phyloP scores from a whole-genome alignment of 2,329 filamentous ascomycete genomes.

The Neofusicoccum umdonicola region DNA sequence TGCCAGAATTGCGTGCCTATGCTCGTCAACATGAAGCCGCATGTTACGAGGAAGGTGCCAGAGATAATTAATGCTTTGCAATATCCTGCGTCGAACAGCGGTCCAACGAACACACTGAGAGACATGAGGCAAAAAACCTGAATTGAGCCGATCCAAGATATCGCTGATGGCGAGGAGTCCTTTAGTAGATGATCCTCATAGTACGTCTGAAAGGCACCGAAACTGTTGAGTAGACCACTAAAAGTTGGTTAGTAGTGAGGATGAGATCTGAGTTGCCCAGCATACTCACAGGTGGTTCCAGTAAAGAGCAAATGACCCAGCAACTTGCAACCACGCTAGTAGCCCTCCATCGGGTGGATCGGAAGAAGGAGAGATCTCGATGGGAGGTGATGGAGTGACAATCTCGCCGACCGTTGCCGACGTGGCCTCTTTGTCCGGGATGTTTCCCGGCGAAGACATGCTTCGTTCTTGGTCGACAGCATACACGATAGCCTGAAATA shows the following conservation, averaged over 20 bases:
- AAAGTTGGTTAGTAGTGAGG: not conserved
- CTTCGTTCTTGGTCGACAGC: too few relatives aligned
- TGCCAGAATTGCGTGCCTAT: slow-evolving; percentile 49
- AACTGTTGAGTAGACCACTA: slow-evolving; percentile 44
- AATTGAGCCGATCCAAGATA: slow-evolving; percentile 51
- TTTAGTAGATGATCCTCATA: slow-evolving; percentile 44
- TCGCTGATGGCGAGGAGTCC: slow-evolving; percentile 40
- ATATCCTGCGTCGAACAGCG: slow-evolving; percentile 50
- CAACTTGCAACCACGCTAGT: not conserved
- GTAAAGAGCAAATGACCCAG: not conserved
- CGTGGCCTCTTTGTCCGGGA: too few relatives aligned
- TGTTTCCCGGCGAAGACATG: too few relatives aligned
- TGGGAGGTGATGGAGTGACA: not conserved
- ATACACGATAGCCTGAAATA: too few relatives aligned
- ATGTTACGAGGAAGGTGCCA: slow-evolving; percentile 46
- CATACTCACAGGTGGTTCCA: not conserved
- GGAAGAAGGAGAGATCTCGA: not conserved
- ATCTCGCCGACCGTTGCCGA: too few relatives aligned
- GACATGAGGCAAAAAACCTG: slow-evolving; percentile 48
- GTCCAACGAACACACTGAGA: slow-evolving; percentile 47
- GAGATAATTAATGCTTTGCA: slow-evolving; percentile 42
- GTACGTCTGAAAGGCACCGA: slow-evolving; percentile 50
- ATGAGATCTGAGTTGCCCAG: not conserved
- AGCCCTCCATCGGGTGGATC: not conserved
- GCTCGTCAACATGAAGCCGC: slow-evolving; percentile 53